Percentiles rank a stretch among this genome's conserved stretches.
phyloP scores from a whole-genome alignment of 441 rosid genomes.

The Corymbia calophylla region DNA sequence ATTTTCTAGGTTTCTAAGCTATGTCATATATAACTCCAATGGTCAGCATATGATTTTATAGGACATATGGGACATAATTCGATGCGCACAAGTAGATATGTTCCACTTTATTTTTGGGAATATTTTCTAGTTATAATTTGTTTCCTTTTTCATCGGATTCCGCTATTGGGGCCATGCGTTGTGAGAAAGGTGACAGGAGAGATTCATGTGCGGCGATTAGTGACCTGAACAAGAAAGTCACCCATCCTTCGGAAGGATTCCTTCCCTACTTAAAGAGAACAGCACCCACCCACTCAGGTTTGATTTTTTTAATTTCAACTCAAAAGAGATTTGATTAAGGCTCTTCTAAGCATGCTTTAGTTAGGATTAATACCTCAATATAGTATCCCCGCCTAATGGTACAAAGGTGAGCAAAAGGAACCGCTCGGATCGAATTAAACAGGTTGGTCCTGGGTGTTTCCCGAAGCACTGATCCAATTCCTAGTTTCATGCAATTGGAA shows the following conservation, averaged over 20 bases:
- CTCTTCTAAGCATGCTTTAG: not conserved
- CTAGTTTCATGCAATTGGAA: not conserved
- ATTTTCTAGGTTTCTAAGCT: not conserved
- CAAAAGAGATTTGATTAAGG: not conserved
- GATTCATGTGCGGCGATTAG: not conserved
- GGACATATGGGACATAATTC: not conserved
- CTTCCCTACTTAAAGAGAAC: not conserved
- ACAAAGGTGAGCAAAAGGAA: not conserved
- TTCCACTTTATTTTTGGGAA: not conserved
- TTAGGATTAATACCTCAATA: too few species aligned
- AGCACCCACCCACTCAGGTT: not conserved
- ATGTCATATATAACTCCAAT: not conserved
- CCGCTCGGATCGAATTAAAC: rapidly evolving
- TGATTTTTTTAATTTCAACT: not conserved
- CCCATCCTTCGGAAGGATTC: not conserved
- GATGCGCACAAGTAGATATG: not conserved
- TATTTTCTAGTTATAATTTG: not conserved
- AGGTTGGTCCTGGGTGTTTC: too few species aligned
- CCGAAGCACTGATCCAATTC: rapidly evolving
- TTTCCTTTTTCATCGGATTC: not conserved
- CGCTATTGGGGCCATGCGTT: not conserved
- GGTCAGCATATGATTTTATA: not conserved
- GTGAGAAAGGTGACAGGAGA: not conserved
- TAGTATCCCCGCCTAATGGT: too few species aligned
- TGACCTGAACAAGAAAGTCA: not conserved